Evolutionary conservation across 768 basidiomycete genomes (phyloP), one percentile per base, ranked within the genome.

Genomic region (Serendipita sp.): DNA sequence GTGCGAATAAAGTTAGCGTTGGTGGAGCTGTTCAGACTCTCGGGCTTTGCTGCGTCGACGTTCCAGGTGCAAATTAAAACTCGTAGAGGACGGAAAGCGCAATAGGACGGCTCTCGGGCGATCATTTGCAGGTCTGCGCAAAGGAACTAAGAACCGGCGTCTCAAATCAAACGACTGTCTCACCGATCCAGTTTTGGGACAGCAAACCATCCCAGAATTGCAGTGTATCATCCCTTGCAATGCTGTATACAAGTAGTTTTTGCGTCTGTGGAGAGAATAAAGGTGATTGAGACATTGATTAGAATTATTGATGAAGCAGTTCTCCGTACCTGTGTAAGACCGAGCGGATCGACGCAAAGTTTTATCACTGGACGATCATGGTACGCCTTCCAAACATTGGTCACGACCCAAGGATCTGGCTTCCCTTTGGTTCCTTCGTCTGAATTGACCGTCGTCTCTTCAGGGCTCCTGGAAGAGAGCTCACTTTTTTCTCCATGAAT

Each of bases 31-130:
- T 70, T 71, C 5, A 98, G 76, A 4, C 84, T 75, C 48, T 87
- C 86, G 0, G 95, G 94, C 67, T 86, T 84, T 2, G 86, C 83
- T 0, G 92, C 85, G 70, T 94, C 94, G 61, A 90, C 82, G 70
- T 98, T 99, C 92, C 92, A 99, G 0, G 92, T 85, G 51, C 91
- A 80, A 33, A 91, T 79, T 38, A 98, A 83, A 0, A 90, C 75
- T 1, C 79, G 85, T 64, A 96, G 74, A 20, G 85, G 76, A 20
- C 91, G 81, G 78, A 88, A 93, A 2, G 79, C 79, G 73, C 87
- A 89, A 73, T 86, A 97, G 16, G 83, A 76, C 0, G 75, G 75
- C 72, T 95, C 91, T 17, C 82, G 81, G 69, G 85, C 85, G 66
- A 82, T 70, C 1, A 98, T 74, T 65, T 89, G 86, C 42, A 82